Conservation (phyloP, 2,329 filamentous ascomycete genomes). For the Phialophora expanda region DNA sequence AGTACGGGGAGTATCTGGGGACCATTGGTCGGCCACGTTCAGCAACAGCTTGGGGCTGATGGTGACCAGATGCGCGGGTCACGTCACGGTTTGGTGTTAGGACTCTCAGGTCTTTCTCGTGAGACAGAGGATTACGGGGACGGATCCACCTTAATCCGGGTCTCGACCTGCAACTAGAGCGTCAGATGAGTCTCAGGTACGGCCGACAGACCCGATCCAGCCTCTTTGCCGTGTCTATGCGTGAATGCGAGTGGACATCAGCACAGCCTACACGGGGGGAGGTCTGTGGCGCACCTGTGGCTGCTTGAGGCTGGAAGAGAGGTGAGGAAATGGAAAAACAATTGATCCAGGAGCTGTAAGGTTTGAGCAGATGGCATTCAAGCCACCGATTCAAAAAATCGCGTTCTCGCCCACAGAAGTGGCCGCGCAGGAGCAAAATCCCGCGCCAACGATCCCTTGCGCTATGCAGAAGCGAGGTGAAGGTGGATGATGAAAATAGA, state of each 20-base stretch:
- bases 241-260: conserved; percentile 2
- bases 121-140: conserved; percentile 2
- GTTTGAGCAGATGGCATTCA: conserved; percentile 24
- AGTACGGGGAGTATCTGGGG: conserved; percentile 21
- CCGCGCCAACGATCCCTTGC: conserved; percentile 7
- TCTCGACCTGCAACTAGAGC: conserved; percentile 18
- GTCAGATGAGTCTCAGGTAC: conserved; percentile 19
- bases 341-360: conserved; percentile 20
- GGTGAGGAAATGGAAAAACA: conserved; percentile 25
- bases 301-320: conserved; percentile 25
- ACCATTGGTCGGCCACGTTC: conserved; percentile 23
- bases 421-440: conserved; percentile 2
- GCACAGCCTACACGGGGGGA: conserved; percentile 7
- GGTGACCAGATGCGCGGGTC: conserved; percentile 10
- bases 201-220: conserved; percentile 9
- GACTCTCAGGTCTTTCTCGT: conserved; percentile 8
- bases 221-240: conserved; percentile 22
- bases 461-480: conserved; percentile 28
- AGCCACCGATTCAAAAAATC: conserved; percentile 22
- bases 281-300: conserved; percentile 18
- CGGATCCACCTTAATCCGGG: conserved; percentile 18
- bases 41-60: conserved; percentile 28
- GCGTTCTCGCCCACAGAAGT: not conserved
- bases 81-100: conserved; percentile 12
- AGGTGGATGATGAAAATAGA: conserved; percentile 31